Conservation (phyloP, 2,329 filamentous ascomycete species). For the Rhinocladiella similis region DNA sequence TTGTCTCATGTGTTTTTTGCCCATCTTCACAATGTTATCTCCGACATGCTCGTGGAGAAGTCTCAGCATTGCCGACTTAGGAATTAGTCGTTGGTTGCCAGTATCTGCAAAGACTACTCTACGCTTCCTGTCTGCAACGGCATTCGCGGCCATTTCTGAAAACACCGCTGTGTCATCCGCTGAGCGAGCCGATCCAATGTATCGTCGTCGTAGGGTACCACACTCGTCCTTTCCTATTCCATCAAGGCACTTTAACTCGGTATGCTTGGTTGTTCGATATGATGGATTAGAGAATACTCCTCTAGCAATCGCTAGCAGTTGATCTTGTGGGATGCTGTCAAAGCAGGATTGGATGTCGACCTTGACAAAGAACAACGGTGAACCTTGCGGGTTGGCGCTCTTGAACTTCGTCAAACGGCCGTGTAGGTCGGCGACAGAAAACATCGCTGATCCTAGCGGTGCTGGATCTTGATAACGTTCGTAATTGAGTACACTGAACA, state of each 20-base stretch:
- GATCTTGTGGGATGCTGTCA: slow-evolving; percentile 86
- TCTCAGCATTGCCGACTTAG: slow-evolving; percentile 62
- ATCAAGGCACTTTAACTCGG: slow-evolving; percentile 49
- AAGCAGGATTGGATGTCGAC: slow-evolving; percentile 90
- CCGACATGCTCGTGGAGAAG: slow-evolving; percentile 78
- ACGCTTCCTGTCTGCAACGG: slow-evolving; percentile 48
- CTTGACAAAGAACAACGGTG: slow-evolving; percentile 79
- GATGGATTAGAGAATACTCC: slow-evolving; percentile 55
- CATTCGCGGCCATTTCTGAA: slow-evolving; percentile 16
- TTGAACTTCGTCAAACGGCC: slow-evolving; percentile 71
- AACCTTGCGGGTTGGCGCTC: slow-evolving; percentile 42
- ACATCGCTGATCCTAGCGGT: slow-evolving; percentile 74
- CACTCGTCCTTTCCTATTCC: not conserved
- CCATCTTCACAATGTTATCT: slow-evolving; percentile 82
- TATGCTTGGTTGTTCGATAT: slow-evolving; percentile 74
- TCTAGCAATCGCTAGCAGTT: slow-evolving; percentile 67
- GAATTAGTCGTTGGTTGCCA: slow-evolving; percentile 58
- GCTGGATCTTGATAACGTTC: slow-evolving; percentile 65
- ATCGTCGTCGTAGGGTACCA: slow-evolving; percentile 20
- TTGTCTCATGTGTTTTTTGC: slow-evolving; percentile 85
- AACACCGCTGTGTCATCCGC: slow-evolving; percentile 13
- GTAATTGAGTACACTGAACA: slow-evolving; percentile 73
- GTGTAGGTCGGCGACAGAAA: slow-evolving; percentile 80
- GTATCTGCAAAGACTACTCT: slow-evolving; percentile 74
- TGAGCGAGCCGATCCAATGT: slow-evolving; percentile 23